Evolutionary conservation across 176 grass and related monocot species (phyloP).

Genomic region (Zizania latifolia): DNA sequence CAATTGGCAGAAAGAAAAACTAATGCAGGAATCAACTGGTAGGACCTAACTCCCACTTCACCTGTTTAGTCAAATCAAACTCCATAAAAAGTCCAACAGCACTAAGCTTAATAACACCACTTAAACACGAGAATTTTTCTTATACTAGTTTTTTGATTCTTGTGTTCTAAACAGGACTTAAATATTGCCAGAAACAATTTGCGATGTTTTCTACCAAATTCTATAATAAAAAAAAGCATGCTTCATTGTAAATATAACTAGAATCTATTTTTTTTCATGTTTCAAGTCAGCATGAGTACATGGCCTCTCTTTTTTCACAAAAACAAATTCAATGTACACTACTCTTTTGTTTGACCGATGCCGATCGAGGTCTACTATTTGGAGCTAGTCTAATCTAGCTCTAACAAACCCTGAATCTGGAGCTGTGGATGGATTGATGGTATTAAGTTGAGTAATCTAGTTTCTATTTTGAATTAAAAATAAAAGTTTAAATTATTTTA

Average conservation of each 20-base stretch:
- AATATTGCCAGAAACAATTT: no score
- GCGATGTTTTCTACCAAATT: no score
- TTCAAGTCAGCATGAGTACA: background rate
- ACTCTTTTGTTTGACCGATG: no score
- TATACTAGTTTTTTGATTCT: background rate
- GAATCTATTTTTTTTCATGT: background rate
- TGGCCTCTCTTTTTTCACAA: background rate
- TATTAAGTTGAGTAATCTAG: no score
- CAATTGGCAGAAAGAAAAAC: background rate
- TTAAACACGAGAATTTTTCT: background rate
- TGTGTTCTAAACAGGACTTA: background rate
- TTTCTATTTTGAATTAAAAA: no score
- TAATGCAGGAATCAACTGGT: slow-evolving; percentile 7
- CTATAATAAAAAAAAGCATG: no score
- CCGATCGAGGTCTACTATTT: no score
- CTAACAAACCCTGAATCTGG: no score
- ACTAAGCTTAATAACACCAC: background rate
- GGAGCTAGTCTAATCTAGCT: no score
- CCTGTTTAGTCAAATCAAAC: slow-evolving; percentile 10
- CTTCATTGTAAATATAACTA: no score
- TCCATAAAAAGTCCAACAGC: background rate
- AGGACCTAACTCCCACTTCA: background rate
- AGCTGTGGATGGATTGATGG: no score
- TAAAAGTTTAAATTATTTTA: no score
- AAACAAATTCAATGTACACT: background rate